A percentile compares a stretch with the other conserved stretches of the same genome.
These are phyloP conservation scores for Odontarrhena argentea DNA, from an alignment of 345 rosid genomes.

Conservation along the genomic window DNA sequence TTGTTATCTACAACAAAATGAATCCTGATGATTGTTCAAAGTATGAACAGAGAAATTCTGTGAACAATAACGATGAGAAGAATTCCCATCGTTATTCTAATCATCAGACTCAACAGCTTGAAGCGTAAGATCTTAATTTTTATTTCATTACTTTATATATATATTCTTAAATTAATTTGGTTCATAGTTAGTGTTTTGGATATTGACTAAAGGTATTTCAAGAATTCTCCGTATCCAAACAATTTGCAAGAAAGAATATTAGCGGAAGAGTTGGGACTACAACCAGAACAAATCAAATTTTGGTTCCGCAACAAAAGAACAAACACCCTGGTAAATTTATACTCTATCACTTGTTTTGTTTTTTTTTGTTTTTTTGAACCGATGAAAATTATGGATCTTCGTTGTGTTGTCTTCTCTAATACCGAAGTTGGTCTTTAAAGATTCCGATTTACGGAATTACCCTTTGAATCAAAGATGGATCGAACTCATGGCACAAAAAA, in stretches of 20 bases:
- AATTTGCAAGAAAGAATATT: constrained; percentile 59
- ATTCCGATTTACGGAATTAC: too few species aligned
- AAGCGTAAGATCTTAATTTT: constrained; percentile 47
- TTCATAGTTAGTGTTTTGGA: neutral
- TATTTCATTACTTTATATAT: neutral
- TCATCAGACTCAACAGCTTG: constrained; percentile 57
- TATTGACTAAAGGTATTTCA: constrained; percentile 56
- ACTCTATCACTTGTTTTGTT: neutral
- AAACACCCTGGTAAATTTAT: constrained; percentile 54
- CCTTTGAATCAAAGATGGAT: too few species aligned
- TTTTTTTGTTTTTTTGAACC: too few species aligned
- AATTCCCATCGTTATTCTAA: constrained; percentile 55
- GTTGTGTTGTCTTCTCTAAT: too few species aligned
- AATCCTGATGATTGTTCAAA: constrained; percentile 44
- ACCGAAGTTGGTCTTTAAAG: too few species aligned
- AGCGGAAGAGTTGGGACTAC: constrained; percentile 56
- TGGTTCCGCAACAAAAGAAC: constrained; percentile 93
- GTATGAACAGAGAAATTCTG: constrained; percentile 44
- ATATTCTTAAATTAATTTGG: neutral
- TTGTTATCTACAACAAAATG: constrained; percentile 3
- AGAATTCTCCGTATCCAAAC: constrained; percentile 75
- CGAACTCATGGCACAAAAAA: too few species aligned
- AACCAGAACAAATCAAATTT: constrained; percentile 65
- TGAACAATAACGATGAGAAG: constrained; percentile 14
- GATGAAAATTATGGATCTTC: too few species aligned